phyloP scores from a whole-genome alignment of 2,329 filamentous ascomycete genomes.

The Pseudocercospora macadamiae region DNA sequence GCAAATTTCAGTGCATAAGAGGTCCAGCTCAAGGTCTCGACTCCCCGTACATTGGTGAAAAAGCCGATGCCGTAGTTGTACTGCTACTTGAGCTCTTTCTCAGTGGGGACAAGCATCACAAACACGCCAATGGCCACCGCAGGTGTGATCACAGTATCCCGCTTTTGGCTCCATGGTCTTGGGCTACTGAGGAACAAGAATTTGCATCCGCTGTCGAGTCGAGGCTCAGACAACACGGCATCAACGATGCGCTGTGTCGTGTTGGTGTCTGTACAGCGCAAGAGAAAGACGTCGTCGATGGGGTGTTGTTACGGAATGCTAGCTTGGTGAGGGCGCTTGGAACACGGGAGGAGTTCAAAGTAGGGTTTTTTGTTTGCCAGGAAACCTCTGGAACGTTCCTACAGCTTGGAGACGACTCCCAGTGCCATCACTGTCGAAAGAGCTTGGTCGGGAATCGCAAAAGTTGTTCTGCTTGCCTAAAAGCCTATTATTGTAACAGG shows the following conservation, averaged over 20 bases:
- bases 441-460: not conserved
- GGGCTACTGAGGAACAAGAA: constrained; percentile 3
- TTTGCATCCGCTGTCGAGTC: not conserved
- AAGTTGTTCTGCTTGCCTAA: not conserved
- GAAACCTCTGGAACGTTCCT: not conserved
- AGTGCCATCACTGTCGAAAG: not conserved
- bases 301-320: not conserved
- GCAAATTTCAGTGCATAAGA: no score
- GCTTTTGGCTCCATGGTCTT: not conserved
- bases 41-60: no score
- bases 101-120: not conserved
- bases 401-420: not conserved
- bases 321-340: not conserved
- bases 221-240: not conserved
- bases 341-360: no score
- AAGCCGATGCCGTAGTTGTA: no score
- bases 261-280: not conserved
- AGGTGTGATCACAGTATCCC: no score
- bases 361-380: not conserved
- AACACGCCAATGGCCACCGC: not conserved
- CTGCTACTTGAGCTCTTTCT: not conserved
- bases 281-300: constrained; percentile 2
- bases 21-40: no score
- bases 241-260: not conserved
- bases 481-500: not conserved